These are phyloP conservation scores for Neurospora sublineolata DNA, from an alignment of 495 filamentous ascomycete species.

Conservation along the genomic window DNA sequence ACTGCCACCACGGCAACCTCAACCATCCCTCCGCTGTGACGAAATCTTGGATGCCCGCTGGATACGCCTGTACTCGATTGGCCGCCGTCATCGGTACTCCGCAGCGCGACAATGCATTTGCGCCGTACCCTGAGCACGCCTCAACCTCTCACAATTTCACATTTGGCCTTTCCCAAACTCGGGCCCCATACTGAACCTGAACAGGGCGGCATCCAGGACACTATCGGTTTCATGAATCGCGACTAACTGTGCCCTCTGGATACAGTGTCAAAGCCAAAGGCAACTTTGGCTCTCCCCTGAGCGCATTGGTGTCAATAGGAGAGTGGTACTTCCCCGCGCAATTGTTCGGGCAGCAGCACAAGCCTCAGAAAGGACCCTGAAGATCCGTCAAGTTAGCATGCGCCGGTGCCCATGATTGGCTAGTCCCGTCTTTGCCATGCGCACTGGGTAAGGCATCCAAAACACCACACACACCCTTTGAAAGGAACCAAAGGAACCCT, in stretches of 20 bases:
- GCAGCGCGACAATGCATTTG: not conserved
- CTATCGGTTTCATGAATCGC: not conserved
- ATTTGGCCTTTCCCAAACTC: not conserved
- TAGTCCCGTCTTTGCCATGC: not conserved
- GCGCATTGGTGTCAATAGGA: not conserved
- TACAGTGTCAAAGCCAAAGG: not conserved
- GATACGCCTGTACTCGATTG: not conserved
- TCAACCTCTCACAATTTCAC: not conserved
- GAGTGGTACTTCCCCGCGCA: not conserved
- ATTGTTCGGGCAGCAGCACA: slow-evolving; percentile 1
- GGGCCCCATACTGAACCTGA: not conserved
- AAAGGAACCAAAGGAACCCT: not conserved
- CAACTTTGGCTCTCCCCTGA: not conserved
- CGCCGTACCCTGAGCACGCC: not conserved
- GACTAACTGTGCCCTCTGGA: not conserved
- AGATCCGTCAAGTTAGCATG: slow-evolving; percentile 6
- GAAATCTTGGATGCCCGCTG: not conserved
- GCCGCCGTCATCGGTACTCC: not conserved
- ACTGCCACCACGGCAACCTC: not conserved
- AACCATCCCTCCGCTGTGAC: not conserved
- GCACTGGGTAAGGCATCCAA: not conserved
- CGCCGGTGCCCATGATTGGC: not conserved
- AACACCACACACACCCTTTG: slow-evolving; percentile 1
- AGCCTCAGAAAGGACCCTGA: slow-evolving; percentile 13
- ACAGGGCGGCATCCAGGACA: not conserved